Base-by-base conservation (phyloP, 805 yeast genomes). In the Candida sphagnicola region DNA sequence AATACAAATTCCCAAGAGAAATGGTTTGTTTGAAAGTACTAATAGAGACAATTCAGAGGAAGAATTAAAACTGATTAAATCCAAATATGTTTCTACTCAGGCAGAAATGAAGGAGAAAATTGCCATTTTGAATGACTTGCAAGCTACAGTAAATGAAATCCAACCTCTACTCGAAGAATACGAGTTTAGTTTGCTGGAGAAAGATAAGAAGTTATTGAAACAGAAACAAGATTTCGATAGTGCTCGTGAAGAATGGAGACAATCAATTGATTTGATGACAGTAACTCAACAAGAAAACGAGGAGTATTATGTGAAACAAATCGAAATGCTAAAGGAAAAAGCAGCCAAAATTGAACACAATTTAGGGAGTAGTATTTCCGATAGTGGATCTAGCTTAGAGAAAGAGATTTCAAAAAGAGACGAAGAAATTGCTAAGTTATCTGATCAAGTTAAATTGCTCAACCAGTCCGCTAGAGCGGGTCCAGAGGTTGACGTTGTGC, bases 211-310 rank as follows among this genome's bases (percentile, higher is more conserved):
- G 44, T 53, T 78, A 37, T 48, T 51, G n/a, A 70, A 65, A 38
- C 78, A 71, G 41, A 74, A 72, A 49, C 50, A 49, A 14, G 72
- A 65, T 18, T 70, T 74, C 31, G 83, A 78, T 36, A 49, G 56
- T 12, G 83, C 81, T 32, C 62, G 83, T 19, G 74, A 70, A 34
- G 85, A 81, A 50, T 65, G 83, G 61, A 55, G 82, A 33, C 77
- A 74, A 35, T 78, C 77, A 13, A 67, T 81, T 35, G 81, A 75
- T 42, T 59, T 76, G 31, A 65, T 81, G 54, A 75, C 77, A 31
- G 54, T 61, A 23, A 77, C 78, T 30, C 78, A 78, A 26, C 72
- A 68, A 35, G 83, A 79, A 42, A 77, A 74, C 41, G 82, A 75
- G 43, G 51, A 54, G 15, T 57, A 74, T 24, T 78, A 72, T 48